Base-by-base conservation (phyloP, 2,329 filamentous ascomycete species). In the Magnaporthiopsis incrustans region DNA sequence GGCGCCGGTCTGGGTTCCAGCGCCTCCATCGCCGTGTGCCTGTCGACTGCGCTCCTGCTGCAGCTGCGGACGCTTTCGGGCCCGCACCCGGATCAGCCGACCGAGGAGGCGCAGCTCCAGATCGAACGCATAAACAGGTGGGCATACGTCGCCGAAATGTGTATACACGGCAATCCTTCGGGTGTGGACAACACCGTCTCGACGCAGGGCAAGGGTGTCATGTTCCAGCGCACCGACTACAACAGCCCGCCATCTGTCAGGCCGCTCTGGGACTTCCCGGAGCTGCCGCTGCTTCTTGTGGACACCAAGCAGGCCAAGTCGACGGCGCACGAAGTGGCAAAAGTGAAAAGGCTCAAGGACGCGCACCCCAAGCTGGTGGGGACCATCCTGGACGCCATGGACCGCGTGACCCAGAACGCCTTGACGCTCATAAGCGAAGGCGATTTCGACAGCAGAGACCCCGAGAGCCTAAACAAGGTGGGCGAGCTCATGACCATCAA, bases 141-240 rank as follows among this genome's bases (percentile, higher is more conserved):
- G 95, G 93, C 95, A 0, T 98, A 97, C 75, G 95, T 99, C 0
- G 90, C 90, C 30, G 95, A 99, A 75, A 90, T 98, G 86, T 95
- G 92, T 77, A 97, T 98, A 67, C 95, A 99, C 73, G 95, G 94
- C 53, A 98, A 96, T 72, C 95, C 95, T 0, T 97, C 92, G 0
- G 95, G 95, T 0, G 91, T 99, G 58, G 95, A 99, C 77, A 99
- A 99, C 76, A 99, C 95, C 3, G 94, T 99, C 33, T 85, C 94
- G 15, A 90, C 93, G 15, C 91, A 96, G 71, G 95, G 95, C 65
- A 97, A 97, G 77, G 95, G 93, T 0, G 92, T 99, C 1, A 81
- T 98, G 3, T 99, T 96, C 78, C 89, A 94, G 71, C 85, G 93
- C 63, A 84, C 81, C 62, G 89, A 96, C 73, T 91, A 93, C 74